Conservation (phyloP, 495 filamentous ascomycete species). For the Letharia columbiana region DNA sequence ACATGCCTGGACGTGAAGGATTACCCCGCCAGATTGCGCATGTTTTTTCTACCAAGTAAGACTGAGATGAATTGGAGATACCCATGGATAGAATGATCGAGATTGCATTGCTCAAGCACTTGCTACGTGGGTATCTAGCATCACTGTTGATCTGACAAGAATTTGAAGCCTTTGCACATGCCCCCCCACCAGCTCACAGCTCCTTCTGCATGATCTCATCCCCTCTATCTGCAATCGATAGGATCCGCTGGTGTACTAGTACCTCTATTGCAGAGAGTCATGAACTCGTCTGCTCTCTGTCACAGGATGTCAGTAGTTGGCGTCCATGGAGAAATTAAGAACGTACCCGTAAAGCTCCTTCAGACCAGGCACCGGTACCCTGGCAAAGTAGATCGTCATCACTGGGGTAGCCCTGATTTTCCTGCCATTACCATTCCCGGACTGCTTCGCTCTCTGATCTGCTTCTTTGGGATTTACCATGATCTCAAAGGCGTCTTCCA, state of each 20-base stretch:
- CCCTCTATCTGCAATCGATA: background rate
- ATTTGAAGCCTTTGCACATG: background rate
- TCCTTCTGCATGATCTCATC: background rate
- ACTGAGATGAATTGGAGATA: background rate
- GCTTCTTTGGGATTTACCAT: slow-evolving; percentile 38
- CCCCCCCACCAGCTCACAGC: background rate
- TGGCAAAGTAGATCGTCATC: slow-evolving; percentile 53
- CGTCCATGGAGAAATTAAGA: background rate
- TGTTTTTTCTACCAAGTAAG: background rate
- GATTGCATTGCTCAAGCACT: background rate
- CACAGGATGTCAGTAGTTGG: background rate
- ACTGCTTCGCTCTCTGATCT: background rate
- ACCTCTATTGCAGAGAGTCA: background rate
- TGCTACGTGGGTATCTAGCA: slow-evolving; percentile 7
- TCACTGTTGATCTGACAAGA: background rate
- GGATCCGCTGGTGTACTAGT: background rate
- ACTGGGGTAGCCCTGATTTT: slow-evolving; percentile 33
- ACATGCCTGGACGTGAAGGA: background rate
- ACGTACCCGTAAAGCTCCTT: slow-evolving; percentile 38
- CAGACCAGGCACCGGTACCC: slow-evolving; percentile 44
- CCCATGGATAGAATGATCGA: background rate
- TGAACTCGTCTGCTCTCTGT: slow-evolving; percentile 34
- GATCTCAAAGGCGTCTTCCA: slow-evolving; percentile 47
- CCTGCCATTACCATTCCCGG: slow-evolving; percentile 22
- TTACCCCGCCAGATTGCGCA: background rate